These are phyloP conservation scores for Curvularia sp. DNA, from an alignment of 2,329 filamentous ascomycete species.

Conservation along the genomic window DNA sequence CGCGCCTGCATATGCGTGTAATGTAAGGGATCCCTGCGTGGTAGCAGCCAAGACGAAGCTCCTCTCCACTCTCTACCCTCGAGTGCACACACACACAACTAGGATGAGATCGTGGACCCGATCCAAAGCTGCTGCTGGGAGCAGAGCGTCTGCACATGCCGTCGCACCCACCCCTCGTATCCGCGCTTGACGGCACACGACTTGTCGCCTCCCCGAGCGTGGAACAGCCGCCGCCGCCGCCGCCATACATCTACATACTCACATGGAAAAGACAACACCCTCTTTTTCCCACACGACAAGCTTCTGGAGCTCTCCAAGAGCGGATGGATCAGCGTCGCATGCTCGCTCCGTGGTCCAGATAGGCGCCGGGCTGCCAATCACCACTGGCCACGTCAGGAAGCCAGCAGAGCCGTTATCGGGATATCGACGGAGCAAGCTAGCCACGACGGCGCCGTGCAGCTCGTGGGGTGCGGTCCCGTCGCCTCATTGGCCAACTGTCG, in stretches of 20 bases:
- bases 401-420: conserved; percentile 50
- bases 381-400: conserved; percentile 45
- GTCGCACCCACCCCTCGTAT: conserved; percentile 30
- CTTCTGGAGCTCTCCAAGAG: conserved; percentile 10
- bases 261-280: conserved; percentile 1
- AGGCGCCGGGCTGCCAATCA: conserved; percentile 43
- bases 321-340: conserved; percentile 25
- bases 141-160: conserved; percentile 23
- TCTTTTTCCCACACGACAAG: conserved; percentile 5
- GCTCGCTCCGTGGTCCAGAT: conserved; percentile 40
- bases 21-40: conserved; percentile 42
- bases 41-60: conserved; percentile 27
- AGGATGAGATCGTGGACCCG: conserved; percentile 34
- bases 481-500: conserved; percentile 36
- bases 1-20: conserved; percentile 50
- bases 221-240: neutral
- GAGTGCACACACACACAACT: conserved; percentile 4
- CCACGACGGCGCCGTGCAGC: conserved; percentile 48
- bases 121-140: conserved; percentile 15
- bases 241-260: neutral
- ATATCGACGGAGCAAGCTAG: conserved; percentile 39
- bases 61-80: conserved; percentile 9
- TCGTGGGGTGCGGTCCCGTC: conserved; percentile 27
- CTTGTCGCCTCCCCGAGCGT: conserved; percentile 1
- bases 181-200: conserved; percentile 14